Conservation (phyloP, 129 eudicot genomes). For the Saussurea involucrata region DNA sequence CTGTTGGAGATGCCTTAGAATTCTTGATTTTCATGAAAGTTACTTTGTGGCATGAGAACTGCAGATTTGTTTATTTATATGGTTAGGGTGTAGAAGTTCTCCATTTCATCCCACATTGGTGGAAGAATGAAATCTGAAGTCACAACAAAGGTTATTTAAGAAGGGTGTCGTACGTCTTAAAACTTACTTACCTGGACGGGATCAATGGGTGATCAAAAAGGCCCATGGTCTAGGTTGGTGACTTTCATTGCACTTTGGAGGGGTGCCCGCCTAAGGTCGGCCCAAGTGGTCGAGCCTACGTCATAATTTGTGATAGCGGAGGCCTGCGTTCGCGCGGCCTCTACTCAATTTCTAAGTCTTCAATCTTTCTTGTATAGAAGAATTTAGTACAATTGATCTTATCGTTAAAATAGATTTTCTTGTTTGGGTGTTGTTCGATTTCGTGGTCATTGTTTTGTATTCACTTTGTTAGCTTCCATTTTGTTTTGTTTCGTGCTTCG, state of each 20-base stretch:
- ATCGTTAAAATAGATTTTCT: too few relatives aligned
- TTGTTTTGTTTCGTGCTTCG: too few relatives aligned
- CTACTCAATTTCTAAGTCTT: background rate
- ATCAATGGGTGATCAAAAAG: conserved; percentile 27
- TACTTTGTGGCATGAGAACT: too few relatives aligned
- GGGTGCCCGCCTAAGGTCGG: background rate
- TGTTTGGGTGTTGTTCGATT: too few relatives aligned
- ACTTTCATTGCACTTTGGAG: conserved; percentile 25
- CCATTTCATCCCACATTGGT: background rate
- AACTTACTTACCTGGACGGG: conserved; percentile 34
- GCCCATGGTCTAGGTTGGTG: conserved; percentile 38
- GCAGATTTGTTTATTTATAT: background rate
- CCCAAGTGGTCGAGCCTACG: background rate
- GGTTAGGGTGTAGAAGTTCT: background rate
- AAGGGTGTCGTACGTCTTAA: background rate
- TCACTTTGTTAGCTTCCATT: too few relatives aligned
- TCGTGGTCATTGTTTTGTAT: too few relatives aligned
- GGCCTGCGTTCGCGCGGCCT: background rate
- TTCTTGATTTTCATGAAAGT: too few relatives aligned
- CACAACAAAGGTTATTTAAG: background rate
- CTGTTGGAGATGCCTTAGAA: too few relatives aligned
- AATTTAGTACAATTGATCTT: too few relatives aligned
- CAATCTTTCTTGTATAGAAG: background rate
- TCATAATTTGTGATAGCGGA: background rate
- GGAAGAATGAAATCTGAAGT: background rate